Evolutionary conservation across 202 grass and related monocot genomes (phyloP).

Genomic region (Zizania palustris): DNA sequence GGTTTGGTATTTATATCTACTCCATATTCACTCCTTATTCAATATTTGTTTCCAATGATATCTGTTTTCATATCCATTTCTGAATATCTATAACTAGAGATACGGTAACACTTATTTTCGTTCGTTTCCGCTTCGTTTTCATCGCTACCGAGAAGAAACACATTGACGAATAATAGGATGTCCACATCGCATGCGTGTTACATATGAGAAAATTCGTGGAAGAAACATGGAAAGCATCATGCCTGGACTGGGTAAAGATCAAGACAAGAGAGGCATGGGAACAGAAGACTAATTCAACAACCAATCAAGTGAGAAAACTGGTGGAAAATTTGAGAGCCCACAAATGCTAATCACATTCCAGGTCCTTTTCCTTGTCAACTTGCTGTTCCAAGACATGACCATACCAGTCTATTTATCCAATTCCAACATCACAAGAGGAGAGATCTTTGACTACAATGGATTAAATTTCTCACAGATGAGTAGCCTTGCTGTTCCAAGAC

Average conservation of each 20-base stretch:
- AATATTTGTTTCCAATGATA: too few species aligned
- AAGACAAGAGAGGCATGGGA: conserved; percentile 3
- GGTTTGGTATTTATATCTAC: too few species aligned
- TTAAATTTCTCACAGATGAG: not conserved
- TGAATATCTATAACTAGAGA: too few species aligned
- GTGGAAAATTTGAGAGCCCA: conserved; percentile 36
- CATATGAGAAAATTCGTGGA: conserved; percentile 48
- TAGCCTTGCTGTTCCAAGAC: conserved; percentile 12
- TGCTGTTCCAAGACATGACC: conserved; percentile 21
- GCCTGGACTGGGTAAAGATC: not conserved
- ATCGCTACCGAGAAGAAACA: conserved; percentile 15
- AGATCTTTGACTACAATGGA: conserved; percentile 26
- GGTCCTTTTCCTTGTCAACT: conserved; percentile 36
- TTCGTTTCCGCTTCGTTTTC: too few species aligned
- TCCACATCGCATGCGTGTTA: conserved; percentile 9
- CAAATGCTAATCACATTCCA: conserved; percentile 39
- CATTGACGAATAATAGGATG: conserved; percentile 30
- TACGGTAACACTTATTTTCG: too few species aligned
- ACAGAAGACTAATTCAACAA: conserved; percentile 34
- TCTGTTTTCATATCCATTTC: too few species aligned
- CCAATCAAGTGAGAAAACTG: conserved; percentile 18
- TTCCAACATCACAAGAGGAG: conserved; percentile 16
- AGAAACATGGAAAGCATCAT: conserved; percentile 36
- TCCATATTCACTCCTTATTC: too few species aligned
- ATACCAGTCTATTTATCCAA: conserved; percentile 26